phyloP scores from a whole-genome alignment of 805 yeast species.

The Wickerhamomyces chaumierensis region DNA sequence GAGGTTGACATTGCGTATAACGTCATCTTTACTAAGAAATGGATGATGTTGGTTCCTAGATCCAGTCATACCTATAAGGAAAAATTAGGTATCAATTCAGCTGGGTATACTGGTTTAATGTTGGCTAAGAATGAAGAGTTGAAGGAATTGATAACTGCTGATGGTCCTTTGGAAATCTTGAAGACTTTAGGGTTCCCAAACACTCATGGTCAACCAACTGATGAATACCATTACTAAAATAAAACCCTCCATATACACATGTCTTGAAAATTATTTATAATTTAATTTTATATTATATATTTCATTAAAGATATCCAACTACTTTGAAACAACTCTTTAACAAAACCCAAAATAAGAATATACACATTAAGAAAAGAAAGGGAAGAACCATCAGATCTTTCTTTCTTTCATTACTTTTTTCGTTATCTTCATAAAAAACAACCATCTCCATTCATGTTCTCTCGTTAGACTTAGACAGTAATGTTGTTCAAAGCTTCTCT shows the following conservation, averaged over 20 bases:
- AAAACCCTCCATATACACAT: too few relatives aligned
- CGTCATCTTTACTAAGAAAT: slow-evolving; percentile 66
- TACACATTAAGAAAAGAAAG: neutral
- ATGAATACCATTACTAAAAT: slow-evolving; percentile 49
- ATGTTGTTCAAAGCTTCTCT: slow-evolving; percentile 82
- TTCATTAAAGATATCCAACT: too few relatives aligned
- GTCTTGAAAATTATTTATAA: too few relatives aligned
- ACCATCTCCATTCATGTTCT: too few relatives aligned
- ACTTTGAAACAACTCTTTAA: neutral
- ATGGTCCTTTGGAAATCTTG: slow-evolving; percentile 40
- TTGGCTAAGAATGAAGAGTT: slow-evolving; percentile 60
- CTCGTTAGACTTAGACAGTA: slow-evolving; percentile 11
- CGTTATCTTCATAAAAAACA: neutral
- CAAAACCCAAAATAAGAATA: neutral
- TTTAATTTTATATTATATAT: too few relatives aligned
- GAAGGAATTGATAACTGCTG: slow-evolving; percentile 32
- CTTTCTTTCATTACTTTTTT: too few relatives aligned
- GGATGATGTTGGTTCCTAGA: slow-evolving; percentile 86
- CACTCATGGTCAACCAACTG: slow-evolving; percentile 43
- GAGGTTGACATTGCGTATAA: slow-evolving; percentile 55
- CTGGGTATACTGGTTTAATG: slow-evolving; percentile 71
- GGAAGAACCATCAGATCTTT: too few relatives aligned
- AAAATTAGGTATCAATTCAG: slow-evolving; percentile 54
- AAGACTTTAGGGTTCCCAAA: slow-evolving; percentile 56
- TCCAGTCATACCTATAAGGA: slow-evolving; percentile 36